A percentile compares a stretch with the other conserved stretches of the same genome.
phyloP scores from a whole-genome alignment of 768 basidiomycete genomes.

The Butyriboletus loyo region DNA sequence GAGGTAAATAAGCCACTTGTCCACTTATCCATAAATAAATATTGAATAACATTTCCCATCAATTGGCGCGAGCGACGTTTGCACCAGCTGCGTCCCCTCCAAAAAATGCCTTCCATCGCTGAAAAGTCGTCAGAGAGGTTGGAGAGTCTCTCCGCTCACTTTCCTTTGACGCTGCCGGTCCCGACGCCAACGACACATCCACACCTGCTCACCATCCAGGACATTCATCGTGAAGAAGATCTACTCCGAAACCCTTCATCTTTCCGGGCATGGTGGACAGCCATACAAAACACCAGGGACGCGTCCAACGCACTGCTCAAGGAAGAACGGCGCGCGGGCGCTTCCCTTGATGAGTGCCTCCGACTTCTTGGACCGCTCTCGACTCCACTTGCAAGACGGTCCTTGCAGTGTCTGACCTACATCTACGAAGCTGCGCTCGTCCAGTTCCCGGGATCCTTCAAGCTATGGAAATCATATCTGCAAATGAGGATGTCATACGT shows the following conservation, averaged over 20 bases:
- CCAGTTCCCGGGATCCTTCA: constrained; percentile 88
- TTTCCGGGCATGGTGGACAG: constrained; percentile 91
- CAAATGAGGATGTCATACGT: constrained; percentile 82
- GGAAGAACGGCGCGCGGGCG: constrained; percentile 44
- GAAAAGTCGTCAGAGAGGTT: constrained; percentile 45
- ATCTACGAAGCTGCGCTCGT: constrained; percentile 91
- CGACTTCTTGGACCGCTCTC: constrained; percentile 77
- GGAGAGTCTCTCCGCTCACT: constrained; percentile 53
- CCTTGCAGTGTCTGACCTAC: constrained; percentile 81
- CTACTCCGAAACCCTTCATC: constrained; percentile 87
- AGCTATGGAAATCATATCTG: constrained; percentile 94
- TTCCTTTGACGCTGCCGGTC: constrained; percentile 83
- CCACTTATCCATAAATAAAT: neutral
- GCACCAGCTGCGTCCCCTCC: neutral
- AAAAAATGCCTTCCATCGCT: constrained; percentile 58
- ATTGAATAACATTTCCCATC: neutral
- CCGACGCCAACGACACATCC: constrained; percentile 81
- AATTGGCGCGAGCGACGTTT: neutral
- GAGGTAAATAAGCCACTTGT: constrained; percentile 8
- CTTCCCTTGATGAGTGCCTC: constrained; percentile 48
- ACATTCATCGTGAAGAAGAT: constrained; percentile 91
- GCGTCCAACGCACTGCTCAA: constrained; percentile 55
- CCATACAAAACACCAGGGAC: constrained; percentile 75
- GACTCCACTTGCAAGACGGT: constrained; percentile 65
- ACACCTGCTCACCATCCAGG: constrained; percentile 66